Conservation (phyloP, 176 grass and related monocot genomes). For the Urochloa ruziziensis region DNA sequence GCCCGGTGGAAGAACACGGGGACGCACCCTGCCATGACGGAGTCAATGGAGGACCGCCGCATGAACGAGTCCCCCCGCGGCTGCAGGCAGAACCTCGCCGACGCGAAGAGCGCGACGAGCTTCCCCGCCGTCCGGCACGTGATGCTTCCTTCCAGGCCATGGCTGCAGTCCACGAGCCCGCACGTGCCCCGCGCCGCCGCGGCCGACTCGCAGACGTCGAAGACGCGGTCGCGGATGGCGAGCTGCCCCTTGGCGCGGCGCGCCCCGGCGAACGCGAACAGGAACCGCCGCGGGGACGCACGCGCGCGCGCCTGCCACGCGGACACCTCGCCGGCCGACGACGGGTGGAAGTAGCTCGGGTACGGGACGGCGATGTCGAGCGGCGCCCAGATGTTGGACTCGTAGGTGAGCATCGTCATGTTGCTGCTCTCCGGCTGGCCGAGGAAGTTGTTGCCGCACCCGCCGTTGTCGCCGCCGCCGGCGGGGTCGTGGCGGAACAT, state of each 20-base stretch:
- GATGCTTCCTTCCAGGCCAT: slow-evolving; percentile 24
- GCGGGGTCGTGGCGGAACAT: slow-evolving; percentile 45
- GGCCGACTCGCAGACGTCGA: slow-evolving; percentile 34
- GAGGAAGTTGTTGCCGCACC: slow-evolving; percentile 63
- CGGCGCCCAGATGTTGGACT: slow-evolving; percentile 40
- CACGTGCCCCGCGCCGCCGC: slow-evolving; percentile 21
- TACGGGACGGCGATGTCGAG: slow-evolving; percentile 65
- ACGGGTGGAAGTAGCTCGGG: slow-evolving; percentile 72
- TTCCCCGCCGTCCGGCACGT: slow-evolving; percentile 35
- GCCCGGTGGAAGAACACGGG: slow-evolving; percentile 67
- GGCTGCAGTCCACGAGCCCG: slow-evolving; percentile 46
- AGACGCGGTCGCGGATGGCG: slow-evolving; percentile 54
- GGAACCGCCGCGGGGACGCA: slow-evolving; percentile 21
- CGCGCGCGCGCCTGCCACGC: slow-evolving; percentile 48
- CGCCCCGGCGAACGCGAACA: slow-evolving; percentile 61
- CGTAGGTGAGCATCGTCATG: slow-evolving; percentile 55
- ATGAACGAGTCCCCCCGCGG: slow-evolving; percentile 60
- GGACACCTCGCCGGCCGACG: slow-evolving; percentile 31
- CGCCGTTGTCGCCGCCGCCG: not conserved
- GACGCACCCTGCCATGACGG: slow-evolving; percentile 57
- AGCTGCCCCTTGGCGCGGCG: not conserved
- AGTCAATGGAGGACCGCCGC: slow-evolving; percentile 57
- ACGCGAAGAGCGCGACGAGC: slow-evolving; percentile 44
- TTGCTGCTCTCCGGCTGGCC: slow-evolving; percentile 39
- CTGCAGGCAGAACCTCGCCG: slow-evolving; percentile 60